Conservation (phyloP, 441 rosid genomes). For the Rhodomyrtus psidioides region DNA sequence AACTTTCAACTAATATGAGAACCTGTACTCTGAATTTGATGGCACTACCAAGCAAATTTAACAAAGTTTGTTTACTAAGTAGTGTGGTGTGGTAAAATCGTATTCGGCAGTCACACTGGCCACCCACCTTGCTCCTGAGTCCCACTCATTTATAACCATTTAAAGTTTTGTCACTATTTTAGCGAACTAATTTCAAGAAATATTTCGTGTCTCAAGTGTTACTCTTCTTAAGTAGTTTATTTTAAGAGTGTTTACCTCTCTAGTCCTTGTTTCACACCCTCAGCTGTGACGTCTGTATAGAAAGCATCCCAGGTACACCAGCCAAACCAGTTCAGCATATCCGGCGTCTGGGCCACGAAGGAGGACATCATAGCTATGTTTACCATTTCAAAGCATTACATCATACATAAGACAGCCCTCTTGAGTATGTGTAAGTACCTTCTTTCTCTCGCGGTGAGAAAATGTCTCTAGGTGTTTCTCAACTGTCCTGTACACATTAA, state of each 20-base stretch:
- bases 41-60: not conserved
- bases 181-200: not conserved
- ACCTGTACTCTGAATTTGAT: not conserved
- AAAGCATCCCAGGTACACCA: conserved; percentile 79
- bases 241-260: conserved; percentile 22
- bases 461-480: conserved; percentile 51
- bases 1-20: not conserved
- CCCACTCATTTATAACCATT: not conserved
- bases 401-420: not conserved
- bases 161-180: not conserved
- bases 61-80: not conserved
- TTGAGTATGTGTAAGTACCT: conserved; percentile 10
- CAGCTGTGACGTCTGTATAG: conserved; percentile 44
- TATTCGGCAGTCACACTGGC: not conserved
- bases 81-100: not conserved
- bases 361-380: not conserved
- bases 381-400: not conserved
- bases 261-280: conserved; percentile 44
- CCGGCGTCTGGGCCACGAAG: conserved; percentile 34
- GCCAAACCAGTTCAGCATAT: conserved; percentile 62
- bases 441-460: conserved; percentile 53
- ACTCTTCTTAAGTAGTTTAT: not conserved
- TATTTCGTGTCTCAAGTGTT: not conserved
- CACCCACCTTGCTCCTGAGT: not conserved
- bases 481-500: conserved; percentile 26